A percentile compares a stretch with the other conserved stretches of the same genome.
These are phyloP conservation scores for Sporothrix brasiliensis DNA, from an alignment of 2,329 filamentous ascomycete species.

Conservation along the genomic window DNA sequence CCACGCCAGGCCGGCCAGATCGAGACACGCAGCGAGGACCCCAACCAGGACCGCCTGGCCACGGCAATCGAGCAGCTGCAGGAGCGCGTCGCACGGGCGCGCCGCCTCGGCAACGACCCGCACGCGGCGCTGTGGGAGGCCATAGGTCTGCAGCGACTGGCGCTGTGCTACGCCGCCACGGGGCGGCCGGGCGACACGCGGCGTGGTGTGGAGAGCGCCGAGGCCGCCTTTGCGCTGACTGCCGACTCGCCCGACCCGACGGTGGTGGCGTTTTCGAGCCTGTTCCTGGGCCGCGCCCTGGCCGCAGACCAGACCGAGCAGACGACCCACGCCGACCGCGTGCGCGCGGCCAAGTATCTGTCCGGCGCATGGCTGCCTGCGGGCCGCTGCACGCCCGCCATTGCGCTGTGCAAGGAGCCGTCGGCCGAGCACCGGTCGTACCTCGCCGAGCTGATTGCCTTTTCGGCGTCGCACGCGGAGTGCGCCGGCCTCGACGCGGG, in stretches of 20 bases:
- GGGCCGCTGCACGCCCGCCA: not conserved
- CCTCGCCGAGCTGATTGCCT: not conserved
- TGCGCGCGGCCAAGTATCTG: not conserved
- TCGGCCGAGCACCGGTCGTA: not conserved
- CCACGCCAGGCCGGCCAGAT: not conserved
- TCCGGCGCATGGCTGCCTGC: not conserved
- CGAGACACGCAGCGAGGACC: not conserved
- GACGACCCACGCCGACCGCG: not conserved
- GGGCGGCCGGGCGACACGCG: not conserved
- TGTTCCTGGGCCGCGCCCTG: constrained; percentile 1
- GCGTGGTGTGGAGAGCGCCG: not conserved
- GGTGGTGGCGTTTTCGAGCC: not conserved
- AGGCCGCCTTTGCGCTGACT: not conserved
- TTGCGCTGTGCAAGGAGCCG: constrained; percentile 12
- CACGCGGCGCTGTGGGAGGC: not conserved
- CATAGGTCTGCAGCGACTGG: constrained; percentile 2
- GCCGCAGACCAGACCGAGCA: not conserved
- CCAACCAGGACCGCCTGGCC: not conserved
- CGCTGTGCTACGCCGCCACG: not conserved
- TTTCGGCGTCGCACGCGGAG: too few relatives aligned
- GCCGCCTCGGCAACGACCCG: not conserved
- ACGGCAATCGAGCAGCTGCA: not conserved
- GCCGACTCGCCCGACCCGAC: not conserved
- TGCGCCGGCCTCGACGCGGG: not conserved
- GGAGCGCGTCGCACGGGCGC: not conserved